phyloP scores from a whole-genome alignment of 164 flowering plant species.

The Brasenia schreberi region DNA sequence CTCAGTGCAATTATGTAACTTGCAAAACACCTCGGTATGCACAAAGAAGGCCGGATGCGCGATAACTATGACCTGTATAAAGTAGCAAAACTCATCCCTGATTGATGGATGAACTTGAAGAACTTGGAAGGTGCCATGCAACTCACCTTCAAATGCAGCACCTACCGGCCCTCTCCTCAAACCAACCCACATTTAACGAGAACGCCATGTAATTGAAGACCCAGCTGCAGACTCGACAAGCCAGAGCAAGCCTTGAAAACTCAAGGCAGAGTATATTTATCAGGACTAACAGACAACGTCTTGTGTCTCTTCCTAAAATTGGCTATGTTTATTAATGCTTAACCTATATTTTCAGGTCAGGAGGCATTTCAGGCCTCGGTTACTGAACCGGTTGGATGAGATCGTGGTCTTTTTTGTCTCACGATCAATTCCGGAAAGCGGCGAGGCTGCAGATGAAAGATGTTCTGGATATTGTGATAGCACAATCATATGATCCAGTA shows the following conservation, averaged over 20 bases:
- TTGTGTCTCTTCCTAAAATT: no score
- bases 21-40: background rate
- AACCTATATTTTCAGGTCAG: constrained; percentile 34
- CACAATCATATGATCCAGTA: constrained; percentile 83
- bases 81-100: no score
- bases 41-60: background rate
- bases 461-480: constrained; percentile 50
- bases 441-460: constrained; percentile 82
- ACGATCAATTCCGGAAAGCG: constrained; percentile 62
- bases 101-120: no score
- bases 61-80: no score
- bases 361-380: constrained; percentile 70
- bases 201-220: no score
- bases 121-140: no score
- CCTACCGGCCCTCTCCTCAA: constrained; percentile 4
- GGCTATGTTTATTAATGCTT: background rate
- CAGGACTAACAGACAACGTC: no score
- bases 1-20: background rate
- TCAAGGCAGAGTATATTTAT: no score
- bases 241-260: no score
- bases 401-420: constrained; percentile 67
- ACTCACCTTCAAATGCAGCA: background rate
- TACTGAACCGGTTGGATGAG: constrained; percentile 81
- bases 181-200: no score
- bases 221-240: no score